Evolutionary conservation across 441 rosid species (phyloP), one percentile per base, ranked within the genome.

Genomic region (Euphorbia celastroides): DNA sequence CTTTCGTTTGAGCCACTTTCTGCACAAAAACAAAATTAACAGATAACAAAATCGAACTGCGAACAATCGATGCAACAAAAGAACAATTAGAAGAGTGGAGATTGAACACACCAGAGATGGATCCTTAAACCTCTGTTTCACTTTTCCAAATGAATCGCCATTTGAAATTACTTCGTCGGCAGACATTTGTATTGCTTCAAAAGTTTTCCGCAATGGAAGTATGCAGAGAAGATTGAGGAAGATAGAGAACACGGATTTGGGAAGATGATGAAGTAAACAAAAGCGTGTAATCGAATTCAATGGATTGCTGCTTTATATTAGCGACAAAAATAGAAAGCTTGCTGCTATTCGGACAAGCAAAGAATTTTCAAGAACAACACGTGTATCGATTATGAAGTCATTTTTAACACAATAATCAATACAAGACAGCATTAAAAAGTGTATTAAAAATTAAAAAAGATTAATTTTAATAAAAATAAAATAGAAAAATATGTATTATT

Each of bases 1-100:
- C 97, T 84, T 86, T 88, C 22, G 92, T 89, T 52, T 85, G 84
- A 67, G 76, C 91, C 77, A 90, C 96, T 85, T 80, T 83, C 97
- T 88, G 65, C 31, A 28, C 20, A 67, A 41, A 11, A 73, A 67
- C 34, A 52, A 62, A 55, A 20, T 58, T n/a, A 11, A 66, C 69
- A 75, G 55, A 69, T 75, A 73, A 50, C 8, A 46, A 70, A 63
- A 57, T 3, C 54, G 59, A 70, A 50, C 2, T n/a, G n/a, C n/a
- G 72, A 60, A 46, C 32, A 0, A 20, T 20, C 19, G 41, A 31
- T 13, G 13, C 59, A 54, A 3, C n/a, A 22, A 50, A 25, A 66
- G 10, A 65, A 7, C 51, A 32, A 58, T 34, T 30, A 1, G 36
- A 14, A 14, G 32, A 27, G 17, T 7, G 32, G 17, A 26, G 55